These are phyloP conservation scores for Talaromyces stipitatus DNA, from an alignment of 495 filamentous ascomycete genomes.

Conservation along the genomic window DNA sequence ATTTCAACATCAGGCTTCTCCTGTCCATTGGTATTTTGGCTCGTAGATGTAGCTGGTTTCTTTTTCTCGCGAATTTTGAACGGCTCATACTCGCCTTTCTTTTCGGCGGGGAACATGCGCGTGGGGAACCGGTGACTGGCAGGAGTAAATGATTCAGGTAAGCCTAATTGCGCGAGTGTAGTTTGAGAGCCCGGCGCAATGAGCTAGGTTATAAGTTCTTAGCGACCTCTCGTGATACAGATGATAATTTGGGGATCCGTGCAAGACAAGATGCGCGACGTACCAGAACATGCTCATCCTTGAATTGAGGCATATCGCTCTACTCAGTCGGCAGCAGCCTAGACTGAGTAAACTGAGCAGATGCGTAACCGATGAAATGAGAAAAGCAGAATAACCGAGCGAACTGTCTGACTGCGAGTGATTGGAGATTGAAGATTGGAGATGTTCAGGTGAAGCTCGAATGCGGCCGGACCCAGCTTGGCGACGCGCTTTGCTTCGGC, in stretches of 20 bases:
- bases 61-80: conserved; percentile 67
- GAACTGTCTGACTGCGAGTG: neutral
- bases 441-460: neutral
- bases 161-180: conserved; percentile 87
- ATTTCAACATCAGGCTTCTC: conserved; percentile 41
- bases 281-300: conserved; percentile 72
- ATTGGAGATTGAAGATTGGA: neutral
- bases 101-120: conserved; percentile 85
- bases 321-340: conserved; percentile 7
- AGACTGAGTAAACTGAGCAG: neutral
- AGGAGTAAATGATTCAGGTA: conserved; percentile 84
- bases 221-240: neutral
- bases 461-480: neutral
- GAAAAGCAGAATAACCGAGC: neutral
- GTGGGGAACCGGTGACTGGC: conserved; percentile 74
- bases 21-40: conserved; percentile 21
- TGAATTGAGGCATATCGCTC: conserved; percentile 58
- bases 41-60: conserved; percentile 41
- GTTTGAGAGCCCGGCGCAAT: conserved; percentile 92
- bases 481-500: neutral
- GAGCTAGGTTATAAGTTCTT: conserved; percentile 45
- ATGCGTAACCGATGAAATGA: neutral
- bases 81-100: conserved; percentile 73
- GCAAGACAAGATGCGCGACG: conserved; percentile 11
- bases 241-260: conserved; percentile 7